Percentiles rank a stretch among this genome's conserved stretches.
Conservation (phyloP, 352 stramenopile species). For the Globisporangium paroecandrum region DNA sequence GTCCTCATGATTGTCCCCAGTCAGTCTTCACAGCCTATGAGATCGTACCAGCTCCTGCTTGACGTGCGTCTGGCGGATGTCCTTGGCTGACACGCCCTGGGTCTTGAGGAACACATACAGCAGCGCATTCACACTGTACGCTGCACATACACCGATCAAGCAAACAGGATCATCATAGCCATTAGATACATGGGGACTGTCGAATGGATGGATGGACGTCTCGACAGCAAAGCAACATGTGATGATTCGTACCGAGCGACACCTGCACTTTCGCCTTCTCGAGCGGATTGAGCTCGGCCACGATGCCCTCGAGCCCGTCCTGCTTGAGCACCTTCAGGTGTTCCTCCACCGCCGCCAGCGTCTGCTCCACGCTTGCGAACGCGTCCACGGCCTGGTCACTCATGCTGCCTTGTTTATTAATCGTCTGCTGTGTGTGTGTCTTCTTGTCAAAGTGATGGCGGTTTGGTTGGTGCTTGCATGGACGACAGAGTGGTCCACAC, state of each 20-base stretch:
- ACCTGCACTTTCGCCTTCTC: slow-evolving; percentile 85
- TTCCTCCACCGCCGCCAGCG: slow-evolving; percentile 69
- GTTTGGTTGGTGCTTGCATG: slow-evolving; percentile 9
- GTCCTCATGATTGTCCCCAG: neutral
- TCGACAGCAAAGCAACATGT: neutral
- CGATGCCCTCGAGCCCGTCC: slow-evolving; percentile 52
- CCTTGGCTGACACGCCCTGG: slow-evolving; percentile 82
- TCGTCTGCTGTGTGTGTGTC: neutral
- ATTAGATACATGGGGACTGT: neutral
- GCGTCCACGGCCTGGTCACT: slow-evolving; percentile 63
- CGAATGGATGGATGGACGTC: neutral
- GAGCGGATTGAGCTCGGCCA: slow-evolving; percentile 54
- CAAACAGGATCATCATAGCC: neutral
- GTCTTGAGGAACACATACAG: slow-evolving; percentile 87
- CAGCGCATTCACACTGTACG: slow-evolving; percentile 84
- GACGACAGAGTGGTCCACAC: slow-evolving; percentile 10
- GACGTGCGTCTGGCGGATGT: slow-evolving; percentile 87
- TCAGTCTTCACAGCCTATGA: neutral
- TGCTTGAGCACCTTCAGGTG: slow-evolving; percentile 60
- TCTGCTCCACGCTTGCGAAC: slow-evolving; percentile 75
- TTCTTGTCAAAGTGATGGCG: neutral
- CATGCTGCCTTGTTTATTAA: slow-evolving; percentile 21
- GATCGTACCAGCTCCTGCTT: slow-evolving; percentile 78
- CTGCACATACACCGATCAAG: slow-evolving; percentile 25
- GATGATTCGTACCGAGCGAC: slow-evolving; percentile 49